Evolutionary conservation across 2,329 filamentous ascomycete genomes (phyloP).

Genomic region (Pyrenochaeta sp.): DNA sequence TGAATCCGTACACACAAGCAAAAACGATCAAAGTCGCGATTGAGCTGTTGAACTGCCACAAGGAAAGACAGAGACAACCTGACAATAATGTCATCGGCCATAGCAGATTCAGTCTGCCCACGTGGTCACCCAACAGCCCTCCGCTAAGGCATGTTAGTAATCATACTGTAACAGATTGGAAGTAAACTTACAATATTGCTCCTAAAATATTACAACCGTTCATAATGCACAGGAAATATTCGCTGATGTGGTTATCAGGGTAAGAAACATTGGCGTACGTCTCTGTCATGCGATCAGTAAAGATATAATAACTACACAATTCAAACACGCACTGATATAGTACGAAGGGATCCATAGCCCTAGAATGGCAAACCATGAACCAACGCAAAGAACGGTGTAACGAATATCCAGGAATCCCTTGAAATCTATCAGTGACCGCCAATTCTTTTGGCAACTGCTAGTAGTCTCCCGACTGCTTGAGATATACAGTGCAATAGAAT

Average conservation of each 20-base stretch:
- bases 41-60: conserved; percentile 61
- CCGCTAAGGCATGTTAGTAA: too few relatives aligned
- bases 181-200: conserved; percentile 57
- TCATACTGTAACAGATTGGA: conserved; percentile 25
- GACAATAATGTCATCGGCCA: conserved; percentile 55
- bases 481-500: conserved; percentile 45
- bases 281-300: conserved; percentile 60
- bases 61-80: conserved; percentile 58
- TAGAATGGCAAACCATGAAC: conserved; percentile 37
- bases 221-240: conserved; percentile 55
- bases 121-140: conserved; percentile 60
- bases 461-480: conserved; percentile 33
- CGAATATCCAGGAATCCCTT: conserved; percentile 41
- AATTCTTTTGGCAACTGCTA: conserved; percentile 25
- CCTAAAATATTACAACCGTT: conserved; percentile 63
- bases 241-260: conserved; percentile 52
- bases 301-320: not conserved
- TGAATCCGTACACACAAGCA: conserved; percentile 72
- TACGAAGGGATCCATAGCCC: conserved; percentile 42
- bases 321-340: conserved; percentile 44
- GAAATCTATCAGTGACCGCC: conserved; percentile 40
- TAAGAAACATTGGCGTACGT: conserved; percentile 67
- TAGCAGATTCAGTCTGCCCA: conserved; percentile 64
- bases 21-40: conserved; percentile 70
- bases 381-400: conserved; percentile 40